Percentiles rank a stretch among this genome's conserved stretches.
These are phyloP conservation scores for Penicillium arizonense DNA, from an alignment of 495 filamentous ascomycete species.

Conservation along the genomic window DNA sequence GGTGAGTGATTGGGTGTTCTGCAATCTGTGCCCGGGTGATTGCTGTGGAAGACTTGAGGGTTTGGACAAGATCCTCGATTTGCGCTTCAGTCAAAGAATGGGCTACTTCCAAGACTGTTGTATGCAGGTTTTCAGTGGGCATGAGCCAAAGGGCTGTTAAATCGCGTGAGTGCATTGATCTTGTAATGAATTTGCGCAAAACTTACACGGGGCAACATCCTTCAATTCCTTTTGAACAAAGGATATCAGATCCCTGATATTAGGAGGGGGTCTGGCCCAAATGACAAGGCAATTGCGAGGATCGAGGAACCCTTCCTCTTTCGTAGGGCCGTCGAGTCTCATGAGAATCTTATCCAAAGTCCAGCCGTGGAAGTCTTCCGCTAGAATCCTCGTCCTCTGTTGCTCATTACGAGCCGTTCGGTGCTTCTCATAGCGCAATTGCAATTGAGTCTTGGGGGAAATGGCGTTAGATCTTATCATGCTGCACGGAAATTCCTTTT, in stretches of 20 bases:
- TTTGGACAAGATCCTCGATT: conserved; percentile 18
- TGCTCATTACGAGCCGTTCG: conserved; percentile 68
- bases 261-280: conserved; percentile 76
- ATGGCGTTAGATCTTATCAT: neutral
- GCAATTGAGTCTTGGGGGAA: conserved; percentile 47
- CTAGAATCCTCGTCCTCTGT: conserved; percentile 66
- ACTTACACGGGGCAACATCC: conserved; percentile 61
- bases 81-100: conserved; percentile 16
- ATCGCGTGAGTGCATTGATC: neutral
- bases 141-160: conserved; percentile 75
- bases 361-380: conserved; percentile 62
- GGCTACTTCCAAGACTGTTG: conserved; percentile 52
- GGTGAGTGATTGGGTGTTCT: conserved; percentile 54
- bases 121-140: conserved; percentile 68
- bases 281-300: conserved; percentile 77
- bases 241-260: conserved; percentile 59
- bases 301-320: conserved; percentile 67
- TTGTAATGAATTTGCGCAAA: neutral
- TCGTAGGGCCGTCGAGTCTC: conserved; percentile 57
- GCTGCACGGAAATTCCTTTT: neutral
- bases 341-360: conserved; percentile 69
- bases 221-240: conserved; percentile 62
- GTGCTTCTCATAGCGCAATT: conserved; percentile 66
- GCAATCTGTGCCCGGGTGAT: conserved; percentile 48
- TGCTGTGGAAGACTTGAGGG: conserved; percentile 43